Evolutionary conservation across 495 filamentous ascomycete genomes (phyloP).

Genomic region (Podospora sp.): DNA sequence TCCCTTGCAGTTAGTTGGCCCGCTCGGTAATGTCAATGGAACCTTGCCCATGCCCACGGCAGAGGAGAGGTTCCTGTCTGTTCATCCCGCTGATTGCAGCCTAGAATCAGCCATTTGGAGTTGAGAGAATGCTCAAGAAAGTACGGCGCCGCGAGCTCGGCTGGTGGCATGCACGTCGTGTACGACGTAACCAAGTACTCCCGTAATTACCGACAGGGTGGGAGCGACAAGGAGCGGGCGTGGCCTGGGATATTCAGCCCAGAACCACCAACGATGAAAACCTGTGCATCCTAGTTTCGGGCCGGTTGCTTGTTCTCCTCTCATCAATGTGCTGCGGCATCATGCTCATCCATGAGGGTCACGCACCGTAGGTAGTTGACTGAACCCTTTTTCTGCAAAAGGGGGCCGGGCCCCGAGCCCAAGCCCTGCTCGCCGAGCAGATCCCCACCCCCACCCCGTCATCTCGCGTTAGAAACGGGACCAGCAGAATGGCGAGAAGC

Average conservation of each 20-base stretch:
- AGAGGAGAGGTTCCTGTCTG: background rate
- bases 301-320: conserved; percentile 20
- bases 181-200: background rate
- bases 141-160: background rate
- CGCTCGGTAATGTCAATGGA: background rate
- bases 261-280: too few species aligned
- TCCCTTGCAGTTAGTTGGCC: background rate
- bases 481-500: background rate
- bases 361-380: background rate
- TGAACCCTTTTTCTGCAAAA: too few species aligned
- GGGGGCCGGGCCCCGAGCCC: background rate
- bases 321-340: background rate
- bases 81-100: background rate
- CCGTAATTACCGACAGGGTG: conserved; percentile 31
- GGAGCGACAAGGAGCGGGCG: conserved; percentile 28
- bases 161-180: background rate
- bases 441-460: background rate
- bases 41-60: background rate
- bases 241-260: conserved; percentile 17
- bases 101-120: background rate
- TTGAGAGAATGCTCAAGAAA: background rate
- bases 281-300: conserved; percentile 20
- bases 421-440: background rate
- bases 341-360: background rate
- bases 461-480: background rate